Percentiles rank a stretch among this genome's conserved stretches.
Evolutionary conservation across 371 early-diverging fungal species (phyloP).

Genomic region (Catenaria anguillulae): DNA sequence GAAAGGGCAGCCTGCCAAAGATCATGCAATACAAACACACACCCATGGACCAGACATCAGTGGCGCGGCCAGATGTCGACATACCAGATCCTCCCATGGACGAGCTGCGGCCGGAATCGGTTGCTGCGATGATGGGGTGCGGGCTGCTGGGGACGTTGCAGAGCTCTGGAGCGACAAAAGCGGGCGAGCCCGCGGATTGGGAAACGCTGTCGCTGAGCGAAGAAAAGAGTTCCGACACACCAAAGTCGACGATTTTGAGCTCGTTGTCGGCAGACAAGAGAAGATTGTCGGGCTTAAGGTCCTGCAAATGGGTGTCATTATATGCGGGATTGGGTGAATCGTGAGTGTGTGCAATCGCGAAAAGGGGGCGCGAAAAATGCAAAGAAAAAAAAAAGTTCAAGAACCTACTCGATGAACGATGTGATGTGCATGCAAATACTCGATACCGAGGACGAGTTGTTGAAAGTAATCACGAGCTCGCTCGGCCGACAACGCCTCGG

Average conservation of each 20-base stretch:
- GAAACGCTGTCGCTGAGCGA: background rate
- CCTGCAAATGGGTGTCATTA: too few species aligned
- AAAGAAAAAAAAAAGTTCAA: background rate
- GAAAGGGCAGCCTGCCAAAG: constrained; percentile 81
- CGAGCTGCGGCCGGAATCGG: background rate
- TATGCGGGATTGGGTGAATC: too few species aligned
- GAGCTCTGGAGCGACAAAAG: constrained; percentile 17
- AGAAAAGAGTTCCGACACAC: constrained; percentile 46
- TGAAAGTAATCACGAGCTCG: constrained; percentile 48
- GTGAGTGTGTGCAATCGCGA: too few species aligned
- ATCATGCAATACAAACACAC: constrained; percentile 87
- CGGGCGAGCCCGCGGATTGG: constrained; percentile 1
- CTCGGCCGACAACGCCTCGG: constrained; percentile 19
- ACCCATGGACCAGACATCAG: constrained; percentile 99
- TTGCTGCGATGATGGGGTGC: too few species aligned
- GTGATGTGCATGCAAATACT: constrained; percentile 44
- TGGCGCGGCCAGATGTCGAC: constrained; percentile 47
- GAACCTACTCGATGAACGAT: background rate
- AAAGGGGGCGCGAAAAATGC: too few species aligned
- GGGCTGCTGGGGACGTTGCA: constrained; percentile 10
- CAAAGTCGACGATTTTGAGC: constrained; percentile 98
- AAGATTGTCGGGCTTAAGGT: constrained; percentile 98
- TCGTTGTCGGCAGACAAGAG: constrained; percentile 67
- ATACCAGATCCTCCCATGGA: background rate
- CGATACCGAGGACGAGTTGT: constrained; percentile 82